phyloP scores from a whole-genome alignment of 148 eudicot genomes.

The Persicaria maculosa region DNA sequence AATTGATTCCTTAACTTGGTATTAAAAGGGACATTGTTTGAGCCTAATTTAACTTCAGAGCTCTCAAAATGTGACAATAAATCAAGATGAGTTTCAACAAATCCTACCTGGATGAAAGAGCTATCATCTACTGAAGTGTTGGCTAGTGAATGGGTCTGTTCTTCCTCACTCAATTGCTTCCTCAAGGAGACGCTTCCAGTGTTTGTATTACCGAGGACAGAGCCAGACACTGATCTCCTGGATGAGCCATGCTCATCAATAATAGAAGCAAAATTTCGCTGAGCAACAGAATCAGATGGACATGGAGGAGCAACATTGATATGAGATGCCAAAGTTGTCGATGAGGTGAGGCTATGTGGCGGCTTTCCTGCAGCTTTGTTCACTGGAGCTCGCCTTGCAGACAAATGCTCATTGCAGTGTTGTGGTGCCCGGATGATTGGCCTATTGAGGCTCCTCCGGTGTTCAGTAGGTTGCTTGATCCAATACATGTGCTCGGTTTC shows the following conservation, averaged over 20 bases:
- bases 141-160: slow-evolving; percentile 18
- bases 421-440: no score
- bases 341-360: slow-evolving; percentile 35
- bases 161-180: slow-evolving; percentile 61
- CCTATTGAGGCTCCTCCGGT: no score
- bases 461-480: no score
- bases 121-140: slow-evolving; percentile 42
- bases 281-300: slow-evolving; percentile 44
- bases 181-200: slow-evolving; percentile 72
- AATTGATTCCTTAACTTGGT: background rate
- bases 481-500: no score
- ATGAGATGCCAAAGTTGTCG: slow-evolving; percentile 42
- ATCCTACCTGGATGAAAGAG: slow-evolving; percentile 36
- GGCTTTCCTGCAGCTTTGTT: slow-evolving; percentile 36
- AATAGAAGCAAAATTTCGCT: slow-evolving; percentile 63
- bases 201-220: slow-evolving; percentile 48
- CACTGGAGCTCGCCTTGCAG: slow-evolving; percentile 31
- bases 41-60: no score
- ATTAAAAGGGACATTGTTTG: background rate
- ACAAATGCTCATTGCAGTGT: slow-evolving; percentile 31
- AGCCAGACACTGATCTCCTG: slow-evolving; percentile 77
- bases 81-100: background rate
- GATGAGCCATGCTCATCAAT: slow-evolving; percentile 93
- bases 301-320: slow-evolving; percentile 31
- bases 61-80: background rate